Evolutionary conservation across 192 early-diverging fungal genomes (phyloP), one percentile per base, ranked within the genome.

Genomic region (Rhizophagus prolifer): DNA sequence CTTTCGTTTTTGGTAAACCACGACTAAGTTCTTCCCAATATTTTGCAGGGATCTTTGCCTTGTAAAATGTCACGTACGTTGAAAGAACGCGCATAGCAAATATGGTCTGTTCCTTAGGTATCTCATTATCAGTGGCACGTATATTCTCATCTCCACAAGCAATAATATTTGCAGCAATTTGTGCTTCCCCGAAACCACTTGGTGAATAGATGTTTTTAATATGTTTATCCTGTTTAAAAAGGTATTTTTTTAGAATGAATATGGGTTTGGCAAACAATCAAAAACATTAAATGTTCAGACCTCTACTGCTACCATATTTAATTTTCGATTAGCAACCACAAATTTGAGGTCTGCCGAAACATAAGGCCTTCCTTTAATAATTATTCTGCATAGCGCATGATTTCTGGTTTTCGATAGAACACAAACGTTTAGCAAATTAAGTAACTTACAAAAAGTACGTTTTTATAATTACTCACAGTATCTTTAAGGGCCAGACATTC

Each of bases 401-500:
- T 70, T 70, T 70, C 67, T 70, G 41, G 19, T n/a, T 70, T 47
- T 44, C 3, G 19, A 16, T 41, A 30, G n/a, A 16, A 38, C n/a
- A 70, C n/a, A 70, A 70, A 21, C 23, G 16, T 46, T 38, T 38
- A 70, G 41, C 46, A 70, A 70, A 38, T n/a, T 44, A 46, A 47
- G 28, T 21, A 38, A 23, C 12, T 70, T 21, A 44, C 67, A 70
- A 47, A 69, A 44, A 31, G 38, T 38, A 38, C 67, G n/a, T n/a
- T 5, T 26, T 41, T 23, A 23, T 47, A 47, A 47, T 46, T 38
- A 44, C 38, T 70, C 9, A 70, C 67, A 38, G 16, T 38, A 70
- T 25, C 67, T 26, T 70, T 21, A 70, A 70, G 14, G 67, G 67
- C 67, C 67, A 70, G 2, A 10, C 21, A 70, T 70, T 70, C 38